These are phyloP conservation scores for Talaromyces liani DNA, from an alignment of 495 filamentous ascomycete genomes.

Conservation along the genomic window DNA sequence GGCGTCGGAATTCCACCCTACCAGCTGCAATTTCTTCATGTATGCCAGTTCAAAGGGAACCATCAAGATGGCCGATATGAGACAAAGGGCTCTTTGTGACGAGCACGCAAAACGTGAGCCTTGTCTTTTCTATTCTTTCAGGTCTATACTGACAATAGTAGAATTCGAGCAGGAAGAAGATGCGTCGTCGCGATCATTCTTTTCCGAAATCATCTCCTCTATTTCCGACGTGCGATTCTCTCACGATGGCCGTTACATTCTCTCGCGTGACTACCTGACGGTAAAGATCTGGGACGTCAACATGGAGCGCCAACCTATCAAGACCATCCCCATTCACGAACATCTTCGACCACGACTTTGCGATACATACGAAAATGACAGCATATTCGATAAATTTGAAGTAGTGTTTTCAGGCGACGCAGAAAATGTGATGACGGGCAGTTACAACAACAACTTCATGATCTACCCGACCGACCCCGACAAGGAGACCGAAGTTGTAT, in stretches of 20 bases:
- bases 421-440: constrained; percentile 98
- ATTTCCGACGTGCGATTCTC: constrained; percentile 99
- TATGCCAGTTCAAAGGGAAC: constrained; percentile 98
- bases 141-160: constrained; percentile 24
- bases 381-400: constrained; percentile 99
- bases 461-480: constrained; percentile 95
- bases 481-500: constrained; percentile 92
- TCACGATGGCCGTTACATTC: constrained; percentile 90
- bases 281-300: constrained; percentile 99
- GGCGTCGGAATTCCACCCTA: constrained; percentile 93
- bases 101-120: constrained; percentile 86
- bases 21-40: constrained; percentile 99
- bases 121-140: background rate
- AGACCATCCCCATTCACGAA: constrained; percentile 98
- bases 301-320: constrained; percentile 94
- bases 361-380: constrained; percentile 98
- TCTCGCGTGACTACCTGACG: constrained; percentile 94
- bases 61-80: constrained; percentile 98
- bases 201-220: constrained; percentile 98
- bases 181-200: constrained; percentile 96
- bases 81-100: constrained; percentile 91
- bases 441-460: constrained; percentile 99
- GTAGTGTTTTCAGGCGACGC: constrained; percentile 98
- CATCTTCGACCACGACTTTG: constrained; percentile 90
- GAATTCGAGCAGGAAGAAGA: constrained; percentile 99